Evolutionary conservation across 805 yeast genomes (phyloP).

Genomic region (Myxozyma neotropica): DNA sequence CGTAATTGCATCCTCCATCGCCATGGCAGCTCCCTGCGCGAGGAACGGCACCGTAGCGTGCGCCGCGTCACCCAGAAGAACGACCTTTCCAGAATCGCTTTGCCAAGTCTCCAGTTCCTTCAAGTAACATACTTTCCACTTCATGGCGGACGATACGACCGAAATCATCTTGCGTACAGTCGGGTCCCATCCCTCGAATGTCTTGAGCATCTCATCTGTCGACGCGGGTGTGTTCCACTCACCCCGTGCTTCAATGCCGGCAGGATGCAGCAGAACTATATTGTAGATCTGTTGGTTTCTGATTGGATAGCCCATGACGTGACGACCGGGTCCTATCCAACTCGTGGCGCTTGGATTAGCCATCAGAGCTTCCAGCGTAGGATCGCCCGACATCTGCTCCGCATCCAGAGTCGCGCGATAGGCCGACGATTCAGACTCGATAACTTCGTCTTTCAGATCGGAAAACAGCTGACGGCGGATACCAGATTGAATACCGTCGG

Average conservation of each 20-base stretch:
- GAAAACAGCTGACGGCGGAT: conserved; percentile 13
- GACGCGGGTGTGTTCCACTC: conserved; percentile 14
- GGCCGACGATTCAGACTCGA: conserved; percentile 22
- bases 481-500: conserved; percentile 28
- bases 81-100: conserved; percentile 39
- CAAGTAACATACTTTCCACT: conserved; percentile 40
- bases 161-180: conserved; percentile 31
- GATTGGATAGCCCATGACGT: conserved; percentile 22
- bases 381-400: conserved; percentile 16
- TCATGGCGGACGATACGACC: conserved; percentile 34
- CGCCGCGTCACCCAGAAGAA: conserved; percentile 45
- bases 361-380: conserved; percentile 11
- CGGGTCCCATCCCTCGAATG: conserved; percentile 41
- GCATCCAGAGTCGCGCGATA: conserved; percentile 16
- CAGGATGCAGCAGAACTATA: conserved; percentile 25
- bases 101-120: conserved; percentile 40
- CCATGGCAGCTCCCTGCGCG: conserved; percentile 27
- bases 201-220: conserved; percentile 36
- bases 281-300: conserved; percentile 17
- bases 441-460: conserved; percentile 8
- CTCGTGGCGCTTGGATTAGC: conserved; percentile 14
- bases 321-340: conserved; percentile 31
- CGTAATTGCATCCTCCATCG: conserved; percentile 21
- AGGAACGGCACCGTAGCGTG: conserved; percentile 46
- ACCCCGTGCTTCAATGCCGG: conserved; percentile 8